These are phyloP conservation scores for Lachnellula arida DNA, from an alignment of 2,329 filamentous ascomycete genomes.

Conservation along the genomic window DNA sequence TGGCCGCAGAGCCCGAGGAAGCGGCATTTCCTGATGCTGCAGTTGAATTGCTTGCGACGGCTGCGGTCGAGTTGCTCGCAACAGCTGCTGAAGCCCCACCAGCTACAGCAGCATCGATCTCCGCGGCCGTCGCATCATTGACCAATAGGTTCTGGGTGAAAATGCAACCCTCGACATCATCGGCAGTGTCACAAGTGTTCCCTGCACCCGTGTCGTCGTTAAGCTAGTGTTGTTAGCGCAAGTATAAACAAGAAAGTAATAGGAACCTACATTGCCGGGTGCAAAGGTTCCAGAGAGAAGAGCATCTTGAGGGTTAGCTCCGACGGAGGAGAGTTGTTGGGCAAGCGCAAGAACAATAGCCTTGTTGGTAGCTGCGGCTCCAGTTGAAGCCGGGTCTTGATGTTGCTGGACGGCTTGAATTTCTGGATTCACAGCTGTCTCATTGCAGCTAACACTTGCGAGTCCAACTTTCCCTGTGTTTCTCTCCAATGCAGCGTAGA, in stretches of 20 bases:
- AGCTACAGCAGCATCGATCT: slow-evolving; percentile 46
- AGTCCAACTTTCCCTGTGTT: slow-evolving; percentile 55
- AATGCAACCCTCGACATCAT: slow-evolving; percentile 50
- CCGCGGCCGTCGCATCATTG: slow-evolving; percentile 47
- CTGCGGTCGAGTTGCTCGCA: slow-evolving; percentile 18
- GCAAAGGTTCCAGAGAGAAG: slow-evolving; percentile 58
- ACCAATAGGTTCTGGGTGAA: slow-evolving; percentile 49
- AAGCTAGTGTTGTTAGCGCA: slow-evolving; percentile 20
- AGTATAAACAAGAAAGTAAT: slow-evolving; percentile 3
- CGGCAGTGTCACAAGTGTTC: slow-evolving; percentile 45
- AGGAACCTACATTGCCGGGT: slow-evolving; percentile 48
- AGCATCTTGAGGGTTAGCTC: slow-evolving; percentile 57
- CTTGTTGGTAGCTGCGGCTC: slow-evolving; percentile 55
- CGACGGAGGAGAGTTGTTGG: slow-evolving; percentile 53
- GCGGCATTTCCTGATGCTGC: slow-evolving; percentile 17
- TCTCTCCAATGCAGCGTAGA: slow-evolving; percentile 52
- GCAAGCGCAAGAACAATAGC: slow-evolving; percentile 55
- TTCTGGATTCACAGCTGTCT: slow-evolving; percentile 59
- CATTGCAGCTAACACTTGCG: slow-evolving; percentile 52
- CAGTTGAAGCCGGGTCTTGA: slow-evolving; percentile 60
- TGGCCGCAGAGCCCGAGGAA: slow-evolving; percentile 18
- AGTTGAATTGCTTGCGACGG: slow-evolving; percentile 8
- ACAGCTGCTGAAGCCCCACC: slow-evolving; percentile 21
- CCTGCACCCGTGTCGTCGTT: slow-evolving; percentile 42
- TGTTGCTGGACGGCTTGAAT: slow-evolving; percentile 60